Base-by-base conservation (phyloP, 768 basidiomycete genomes). In the Leucogyrophana mollusca region DNA sequence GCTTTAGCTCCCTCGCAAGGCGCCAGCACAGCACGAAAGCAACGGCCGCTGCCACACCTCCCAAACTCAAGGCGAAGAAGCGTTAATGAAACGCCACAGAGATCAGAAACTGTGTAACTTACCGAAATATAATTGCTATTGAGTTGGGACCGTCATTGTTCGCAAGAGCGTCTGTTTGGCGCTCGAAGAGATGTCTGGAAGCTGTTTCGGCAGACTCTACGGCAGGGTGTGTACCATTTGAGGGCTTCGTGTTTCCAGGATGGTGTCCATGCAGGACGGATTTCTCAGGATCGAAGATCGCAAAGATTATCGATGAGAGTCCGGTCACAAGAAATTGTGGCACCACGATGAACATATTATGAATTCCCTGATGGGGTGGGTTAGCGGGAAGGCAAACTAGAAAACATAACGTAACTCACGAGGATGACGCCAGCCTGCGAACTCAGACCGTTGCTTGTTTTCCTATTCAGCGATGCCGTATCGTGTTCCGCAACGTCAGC, bases 311-410 rank as follows among this genome's bases (percentile, higher is more conserved):
- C 9, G 93, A 82, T 1, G 92, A 83, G 4, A 97, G 64, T 18
- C 84, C 92, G 0, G 90, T 94, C 24, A 94, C 87, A 33, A 98
- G 74, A 67, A 97, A 94, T 59, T 98, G 95, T 0, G 95, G 95
- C 6, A 96, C 70, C 48, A 97, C 95, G 51, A 98, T 73, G 65
- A 89, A 95, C 48, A 96, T 79, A 58, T 96, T 97, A 66, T 97
- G 94, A 43, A 97, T 95, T 33, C 95, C 94, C 90, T 93, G 50
- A 25, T 11, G 30, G 23, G 17, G 30, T 6, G 40, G 8, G 27
- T 43, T 35, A 27, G 50, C 18, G 18, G 7, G 11, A 32, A 43
- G 45, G 33, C 36, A 17, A 32, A 45, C n/a, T n/a, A 17, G 27
- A 22, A 22, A 39, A 42, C 25, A 35, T 39, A 39, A 37, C 22